Base-by-base conservation (phyloP, 176 grass and related monocot species). In the Zoysia pacifica region DNA sequence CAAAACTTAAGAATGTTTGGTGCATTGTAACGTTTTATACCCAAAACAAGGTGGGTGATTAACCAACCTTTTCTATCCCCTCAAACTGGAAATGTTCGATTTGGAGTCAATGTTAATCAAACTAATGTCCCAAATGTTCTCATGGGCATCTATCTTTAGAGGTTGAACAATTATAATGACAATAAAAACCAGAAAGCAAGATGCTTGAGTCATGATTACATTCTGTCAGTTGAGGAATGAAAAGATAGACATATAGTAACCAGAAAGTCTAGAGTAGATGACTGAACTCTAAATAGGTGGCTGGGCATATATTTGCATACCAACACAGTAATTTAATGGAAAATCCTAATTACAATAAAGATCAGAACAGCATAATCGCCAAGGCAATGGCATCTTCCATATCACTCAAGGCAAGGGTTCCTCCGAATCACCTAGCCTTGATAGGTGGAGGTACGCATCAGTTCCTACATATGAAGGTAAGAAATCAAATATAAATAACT, bases 381-480 rank as follows among this genome's bases (percentile, higher is more conserved):
- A 18, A 53, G 38, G 67, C 14, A 78, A 70, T 20, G 75, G 83
- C 40, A 90, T 81, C 59, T 80, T 73, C 35, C 8, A 14, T 69
- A 75, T 84, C 35, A 40, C 55, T 89, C 15, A 94, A n/a, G 91
- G 82, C 62, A 97, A 89, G 38, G 95, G 95, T 77, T 97, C 95
- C 85, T 97, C 87, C 2, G 90, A 97, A 88, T 94, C 90, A 65
- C 95, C 95, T 37, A 97, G 86, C 58, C 95, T 88, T 69, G 95
- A 97, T 42, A 97, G 62, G 70, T 97, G 95, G 77, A 97, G 95
- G 40, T 94, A 97, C 70, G 95, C 95, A 79, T 97, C 95, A 50
- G 95, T 97, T 75, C 95, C 95, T 97, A 79, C 74, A 81, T 67
- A 42, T 55, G 55, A 11, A 19, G 39, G 9, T 52, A 71, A 39